Evolutionary conservation across 129 eudicot genomes (phyloP), one percentile per base, ranked within the genome.

Genomic region (Flaveria ramosissima): DNA sequence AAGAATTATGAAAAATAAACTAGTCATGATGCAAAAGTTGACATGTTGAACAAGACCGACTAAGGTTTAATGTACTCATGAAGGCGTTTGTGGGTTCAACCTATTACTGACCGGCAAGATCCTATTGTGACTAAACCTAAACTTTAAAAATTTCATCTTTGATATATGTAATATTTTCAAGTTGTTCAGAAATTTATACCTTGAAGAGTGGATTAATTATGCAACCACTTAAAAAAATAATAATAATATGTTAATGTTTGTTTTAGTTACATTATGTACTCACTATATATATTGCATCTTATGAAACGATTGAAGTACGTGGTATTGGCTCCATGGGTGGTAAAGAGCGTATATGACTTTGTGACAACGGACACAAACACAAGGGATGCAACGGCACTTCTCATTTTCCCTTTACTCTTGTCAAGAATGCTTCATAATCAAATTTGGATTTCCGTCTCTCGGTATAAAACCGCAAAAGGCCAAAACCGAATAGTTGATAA

Each of bases 381-480:
- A 32, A 82, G 80, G 72, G 96, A 89, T 51, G 1, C 30, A 2
- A 51, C 75, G 2, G 50, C 80, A 12, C 12, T 88, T 17, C 46
- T 80, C 43, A 74, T 90, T 23, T 50, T 86, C 0, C 88, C 90
- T 12, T 71, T 88, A 57, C 68, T 92, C 2, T 12, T 89, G 17
- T 71, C 69, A 46, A 84, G 98, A 67, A 77, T 85, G 65, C 43
- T 92, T 66, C 85, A 88, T 79, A 86, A 88, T 80, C 98, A 88
- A 39, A 63, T 89, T 3, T 92, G 98, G 98, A 89, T 92, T 65
- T 85, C 89, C 1, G 6, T 85, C 12, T 89, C 96, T 39, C 96
- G 98, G 3, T 75, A 92, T 71, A 82, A 86, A 61, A 92, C 93
- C 0, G 88, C 98, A 1, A 92, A 83, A 80, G 98, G 98, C 56